These are phyloP conservation scores for Sclerotinia spermophila DNA, from an alignment of 2,329 filamentous ascomycete genomes.

Conservation along the genomic window DNA sequence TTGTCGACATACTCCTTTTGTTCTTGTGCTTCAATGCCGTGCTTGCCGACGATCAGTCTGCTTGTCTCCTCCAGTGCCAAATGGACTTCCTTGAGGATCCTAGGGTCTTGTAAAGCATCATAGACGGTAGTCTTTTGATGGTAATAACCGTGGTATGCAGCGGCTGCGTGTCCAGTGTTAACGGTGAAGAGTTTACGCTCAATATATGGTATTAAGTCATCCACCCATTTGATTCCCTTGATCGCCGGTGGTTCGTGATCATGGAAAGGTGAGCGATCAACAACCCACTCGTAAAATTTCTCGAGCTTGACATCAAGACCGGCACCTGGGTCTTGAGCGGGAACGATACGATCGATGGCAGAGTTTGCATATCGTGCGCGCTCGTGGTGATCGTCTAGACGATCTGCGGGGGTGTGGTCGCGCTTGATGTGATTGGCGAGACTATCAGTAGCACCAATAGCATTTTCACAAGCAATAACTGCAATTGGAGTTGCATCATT, in stretches of 20 bases:
- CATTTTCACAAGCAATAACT: conserved; percentile 97
- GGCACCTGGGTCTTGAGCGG: conserved; percentile 74
- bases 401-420: conserved; percentile 65
- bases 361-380: conserved; percentile 94
- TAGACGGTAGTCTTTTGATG: conserved; percentile 83
- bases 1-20: conserved; percentile 86
- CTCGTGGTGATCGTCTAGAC: conserved; percentile 63
- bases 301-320: conserved; percentile 92
- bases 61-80: conserved; percentile 83
- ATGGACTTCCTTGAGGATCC: conserved; percentile 76
- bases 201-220: conserved; percentile 89
- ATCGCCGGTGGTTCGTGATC: conserved; percentile 68
- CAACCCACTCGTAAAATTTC: conserved; percentile 99
- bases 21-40: conserved; percentile 69
- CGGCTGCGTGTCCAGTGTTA: conserved; percentile 96
- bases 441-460: conserved; percentile 88
- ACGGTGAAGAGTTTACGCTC: conserved; percentile 99
- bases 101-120: conserved; percentile 77
- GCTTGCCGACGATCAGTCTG: conserved; percentile 79
- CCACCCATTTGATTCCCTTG: conserved; percentile 88
- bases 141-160: conserved; percentile 91
- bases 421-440: conserved; percentile 78
- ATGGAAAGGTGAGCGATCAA: conserved; percentile 82
- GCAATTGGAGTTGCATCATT: conserved; percentile 63
- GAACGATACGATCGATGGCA: conserved; percentile 96